Conservation (phyloP, 2,329 filamentous ascomycete genomes). For the Scytalidium sp. region DNA sequence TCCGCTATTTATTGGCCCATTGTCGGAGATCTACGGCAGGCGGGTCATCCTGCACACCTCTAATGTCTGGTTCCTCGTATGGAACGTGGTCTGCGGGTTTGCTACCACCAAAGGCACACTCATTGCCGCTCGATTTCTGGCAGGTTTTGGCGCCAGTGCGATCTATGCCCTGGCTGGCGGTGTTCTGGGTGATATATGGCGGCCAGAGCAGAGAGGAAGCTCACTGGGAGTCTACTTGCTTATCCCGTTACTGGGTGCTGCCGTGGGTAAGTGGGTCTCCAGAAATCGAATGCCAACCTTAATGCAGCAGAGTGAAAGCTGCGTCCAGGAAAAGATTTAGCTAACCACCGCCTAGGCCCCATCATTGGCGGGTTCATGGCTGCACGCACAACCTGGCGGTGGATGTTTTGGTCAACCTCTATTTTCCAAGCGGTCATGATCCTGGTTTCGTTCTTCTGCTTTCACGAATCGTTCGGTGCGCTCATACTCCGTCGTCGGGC, state of each 20-base stretch:
- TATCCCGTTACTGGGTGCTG: constrained; percentile 37
- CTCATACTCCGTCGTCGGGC: constrained; percentile 43
- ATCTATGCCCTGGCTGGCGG: constrained; percentile 45
- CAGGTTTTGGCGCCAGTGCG: constrained; percentile 56
- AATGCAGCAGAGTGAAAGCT: too few relatives aligned
- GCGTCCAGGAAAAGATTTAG: constrained; percentile 23
- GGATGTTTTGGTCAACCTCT: constrained; percentile 48
- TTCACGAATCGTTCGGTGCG: constrained; percentile 46
- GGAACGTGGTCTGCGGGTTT: constrained; percentile 52
- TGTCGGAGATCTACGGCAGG: constrained; percentile 59
- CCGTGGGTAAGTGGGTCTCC: constrained; percentile 15
- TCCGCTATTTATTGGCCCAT: constrained; percentile 57
- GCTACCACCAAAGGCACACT: constrained; percentile 48
- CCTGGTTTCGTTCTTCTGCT: constrained; percentile 42
- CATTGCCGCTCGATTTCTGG: constrained; percentile 55
- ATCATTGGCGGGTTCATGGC: constrained; percentile 47
- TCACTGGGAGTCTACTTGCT: constrained; percentile 25
- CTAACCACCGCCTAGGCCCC: constrained; percentile 23
- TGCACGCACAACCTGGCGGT: constrained; percentile 46
- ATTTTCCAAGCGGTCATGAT: constrained; percentile 35
- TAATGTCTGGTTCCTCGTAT: constrained; percentile 52
- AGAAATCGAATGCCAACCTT: constrained; percentile 40
- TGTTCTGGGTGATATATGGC: constrained; percentile 36
- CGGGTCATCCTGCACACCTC: constrained; percentile 56
- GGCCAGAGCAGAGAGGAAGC: constrained; percentile 39